Percentiles rank a stretch among this genome's conserved stretches.
Evolutionary conservation across 75 land plant species (phyloP).

Genomic region (Gnetum montanum): DNA sequence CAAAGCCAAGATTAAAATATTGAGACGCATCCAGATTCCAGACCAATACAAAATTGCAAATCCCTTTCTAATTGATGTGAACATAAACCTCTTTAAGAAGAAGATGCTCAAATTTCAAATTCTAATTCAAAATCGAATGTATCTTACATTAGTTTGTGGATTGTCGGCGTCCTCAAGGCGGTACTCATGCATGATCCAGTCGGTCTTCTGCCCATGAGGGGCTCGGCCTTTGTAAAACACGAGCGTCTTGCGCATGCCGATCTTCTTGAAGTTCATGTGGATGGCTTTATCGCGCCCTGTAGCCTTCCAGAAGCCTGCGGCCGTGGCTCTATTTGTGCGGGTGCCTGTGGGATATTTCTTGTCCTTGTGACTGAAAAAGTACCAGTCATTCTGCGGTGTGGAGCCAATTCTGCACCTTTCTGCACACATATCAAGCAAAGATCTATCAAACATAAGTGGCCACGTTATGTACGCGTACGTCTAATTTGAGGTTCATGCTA

Average conservation of each 20-base stretch:
- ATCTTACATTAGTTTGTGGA: conserved; percentile 20
- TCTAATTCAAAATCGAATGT: background rate
- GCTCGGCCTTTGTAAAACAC: conserved; percentile 73
- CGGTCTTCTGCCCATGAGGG: conserved; percentile 67
- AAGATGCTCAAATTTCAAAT: background rate
- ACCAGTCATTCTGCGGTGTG: conserved; percentile 65
- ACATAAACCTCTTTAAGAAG: too few relatives aligned
- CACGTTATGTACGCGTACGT: background rate
- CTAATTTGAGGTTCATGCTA: background rate
- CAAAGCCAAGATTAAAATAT: background rate
- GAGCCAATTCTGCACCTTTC: conserved; percentile 61
- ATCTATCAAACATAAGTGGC: background rate
- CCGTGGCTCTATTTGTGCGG: conserved; percentile 56
- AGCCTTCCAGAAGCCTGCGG: conserved; percentile 76
- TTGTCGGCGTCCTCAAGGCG: conserved; percentile 42
- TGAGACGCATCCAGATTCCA: background rate
- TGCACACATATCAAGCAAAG: conserved; percentile 9
- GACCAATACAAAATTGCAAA: background rate
- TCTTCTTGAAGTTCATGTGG: conserved; percentile 26
- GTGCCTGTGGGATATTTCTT: conserved; percentile 69
- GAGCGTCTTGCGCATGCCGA: conserved; percentile 66
- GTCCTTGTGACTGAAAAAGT: conserved; percentile 72
- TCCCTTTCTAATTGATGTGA: too few relatives aligned
- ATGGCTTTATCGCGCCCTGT: conserved; percentile 69
- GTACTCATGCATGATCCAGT: conserved; percentile 84